These are phyloP conservation scores for Pisolithus orientalis DNA, from an alignment of 768 basidiomycete species.

Conservation along the genomic window DNA sequence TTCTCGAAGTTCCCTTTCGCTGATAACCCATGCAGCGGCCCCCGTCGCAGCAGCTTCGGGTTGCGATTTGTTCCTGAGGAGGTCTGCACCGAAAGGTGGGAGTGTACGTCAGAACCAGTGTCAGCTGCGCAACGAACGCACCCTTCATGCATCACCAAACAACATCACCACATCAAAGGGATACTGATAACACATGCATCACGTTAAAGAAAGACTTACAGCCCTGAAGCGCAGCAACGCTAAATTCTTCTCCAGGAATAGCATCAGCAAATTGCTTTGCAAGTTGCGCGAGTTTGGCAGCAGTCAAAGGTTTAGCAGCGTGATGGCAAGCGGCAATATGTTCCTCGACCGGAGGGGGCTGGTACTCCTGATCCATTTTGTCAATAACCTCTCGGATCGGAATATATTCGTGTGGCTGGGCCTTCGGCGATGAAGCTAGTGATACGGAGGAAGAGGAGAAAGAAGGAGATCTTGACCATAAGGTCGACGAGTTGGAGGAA, in stretches of 20 bases:
- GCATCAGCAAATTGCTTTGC: constrained; percentile 76
- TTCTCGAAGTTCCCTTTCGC: constrained; percentile 71
- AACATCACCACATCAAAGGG: constrained; percentile 8
- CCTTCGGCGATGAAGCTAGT: constrained; percentile 27
- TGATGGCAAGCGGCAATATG: constrained; percentile 54
- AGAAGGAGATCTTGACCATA: constrained; percentile 40
- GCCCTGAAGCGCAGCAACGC: constrained; percentile 86
- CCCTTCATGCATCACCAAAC: constrained; percentile 11
- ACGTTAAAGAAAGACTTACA: constrained; percentile 48
- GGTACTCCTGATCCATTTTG: constrained; percentile 51
- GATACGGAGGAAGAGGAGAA: constrained; percentile 38
- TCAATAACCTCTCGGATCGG: constrained; percentile 33
- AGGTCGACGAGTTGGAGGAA: constrained; percentile 39
- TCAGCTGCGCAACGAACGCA: constrained; percentile 14
- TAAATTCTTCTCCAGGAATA: constrained; percentile 82
- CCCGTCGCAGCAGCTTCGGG: constrained; percentile 70
- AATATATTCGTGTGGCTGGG: constrained; percentile 17
- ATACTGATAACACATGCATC: constrained; percentile 5
- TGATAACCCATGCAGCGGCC: constrained; percentile 64
- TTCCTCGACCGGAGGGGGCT: constrained; percentile 60
- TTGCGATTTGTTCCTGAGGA: constrained; percentile 79
- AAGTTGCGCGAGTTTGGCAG: constrained; percentile 54
- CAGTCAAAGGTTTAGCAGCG: constrained; percentile 60
- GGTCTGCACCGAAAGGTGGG: constrained; percentile 35
- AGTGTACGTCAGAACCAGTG: constrained; percentile 22